phyloP scores from a whole-genome alignment of 2,329 filamentous ascomycete species.

The Verticillium isaacii region DNA sequence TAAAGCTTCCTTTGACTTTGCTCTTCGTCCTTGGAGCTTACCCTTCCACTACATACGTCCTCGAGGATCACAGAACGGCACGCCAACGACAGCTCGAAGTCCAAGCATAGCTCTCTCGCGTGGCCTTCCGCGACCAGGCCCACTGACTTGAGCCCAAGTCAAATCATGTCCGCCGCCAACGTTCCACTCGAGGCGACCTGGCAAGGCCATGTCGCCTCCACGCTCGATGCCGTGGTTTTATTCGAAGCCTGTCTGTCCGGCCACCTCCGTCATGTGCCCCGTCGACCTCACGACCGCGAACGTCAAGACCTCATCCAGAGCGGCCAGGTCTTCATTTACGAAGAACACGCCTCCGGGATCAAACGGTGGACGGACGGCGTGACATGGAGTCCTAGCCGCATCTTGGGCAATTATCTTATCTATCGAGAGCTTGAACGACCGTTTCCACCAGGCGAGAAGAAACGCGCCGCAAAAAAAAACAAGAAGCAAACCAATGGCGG shows the following conservation, averaged over 20 bases:
- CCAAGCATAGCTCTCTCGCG: background rate
- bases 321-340: conserved; percentile 86
- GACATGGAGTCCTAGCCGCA: conserved; percentile 84
- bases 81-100: background rate
- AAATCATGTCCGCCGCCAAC: conserved; percentile 21
- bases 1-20: background rate
- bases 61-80: background rate
- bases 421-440: conserved; percentile 78
- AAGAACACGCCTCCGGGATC: conserved; percentile 85
- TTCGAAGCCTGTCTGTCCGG: conserved; percentile 76
- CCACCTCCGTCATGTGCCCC: conserved; percentile 67
- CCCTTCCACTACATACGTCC: background rate
- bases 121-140: background rate
- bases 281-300: conserved; percentile 83
- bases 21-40: background rate
- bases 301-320: conserved; percentile 72
- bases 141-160: background rate
- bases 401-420: conserved; percentile 78
- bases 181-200: conserved; percentile 57
- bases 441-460: conserved; percentile 80
- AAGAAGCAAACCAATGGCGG: conserved; percentile 32
- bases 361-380: conserved; percentile 93
- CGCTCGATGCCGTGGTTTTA: conserved; percentile 71
- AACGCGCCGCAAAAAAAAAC: conserved; percentile 70
- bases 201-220: conserved; percentile 62